These are phyloP conservation scores for Russula dissimulans DNA, from an alignment of 768 basidiomycete genomes.

Conservation along the genomic window DNA sequence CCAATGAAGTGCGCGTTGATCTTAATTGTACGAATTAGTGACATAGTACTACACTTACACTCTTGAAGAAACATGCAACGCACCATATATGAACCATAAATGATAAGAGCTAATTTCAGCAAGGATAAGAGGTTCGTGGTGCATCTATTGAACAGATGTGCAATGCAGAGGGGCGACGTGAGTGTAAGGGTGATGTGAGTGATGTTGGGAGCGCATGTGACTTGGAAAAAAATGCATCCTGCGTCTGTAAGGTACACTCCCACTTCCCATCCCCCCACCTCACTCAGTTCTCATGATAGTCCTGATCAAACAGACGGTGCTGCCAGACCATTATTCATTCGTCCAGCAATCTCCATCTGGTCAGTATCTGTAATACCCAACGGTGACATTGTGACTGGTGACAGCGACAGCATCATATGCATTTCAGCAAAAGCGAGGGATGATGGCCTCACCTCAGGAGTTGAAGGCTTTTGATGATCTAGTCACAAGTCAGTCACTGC, in stretches of 20 bases:
- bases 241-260: slow-evolving; percentile 66
- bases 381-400: slow-evolving; percentile 86
- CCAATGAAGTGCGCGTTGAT: no score
- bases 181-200: no score
- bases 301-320: slow-evolving; percentile 55
- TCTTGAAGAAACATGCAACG: no score
- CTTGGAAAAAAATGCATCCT: slow-evolving; percentile 92
- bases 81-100: no score
- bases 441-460: slow-evolving; percentile 58
- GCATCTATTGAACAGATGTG: no score
- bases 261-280: neutral
- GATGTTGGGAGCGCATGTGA: no score
- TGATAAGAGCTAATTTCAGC: no score
- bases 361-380: slow-evolving; percentile 79
- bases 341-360: slow-evolving; percentile 99
- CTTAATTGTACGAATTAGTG: no score
- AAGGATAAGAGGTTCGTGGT: no score
- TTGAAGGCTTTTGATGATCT: slow-evolving; percentile 62
- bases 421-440: slow-evolving; percentile 65
- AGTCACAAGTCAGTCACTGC: slow-evolving; percentile 70
- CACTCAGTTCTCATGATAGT: neutral
- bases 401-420: slow-evolving; percentile 80
- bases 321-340: slow-evolving; percentile 81
- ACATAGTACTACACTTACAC: no score
- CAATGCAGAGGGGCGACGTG: no score